Conservation (phyloP, 2,329 filamentous ascomycete genomes). For the Alternaria infectoria region DNA sequence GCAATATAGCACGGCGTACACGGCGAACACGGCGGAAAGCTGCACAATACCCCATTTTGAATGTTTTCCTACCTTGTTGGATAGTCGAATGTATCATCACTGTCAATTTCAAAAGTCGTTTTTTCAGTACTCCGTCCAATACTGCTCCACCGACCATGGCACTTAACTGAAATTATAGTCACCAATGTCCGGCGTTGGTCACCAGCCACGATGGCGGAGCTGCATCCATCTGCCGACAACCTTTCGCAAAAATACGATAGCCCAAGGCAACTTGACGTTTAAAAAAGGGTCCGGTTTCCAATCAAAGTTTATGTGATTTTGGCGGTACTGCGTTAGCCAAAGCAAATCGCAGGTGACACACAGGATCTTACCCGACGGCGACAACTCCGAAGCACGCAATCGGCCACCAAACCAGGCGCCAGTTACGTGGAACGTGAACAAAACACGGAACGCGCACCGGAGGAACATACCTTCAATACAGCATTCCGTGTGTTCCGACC, state of each 20-base stretch:
- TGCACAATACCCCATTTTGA: conserved; percentile 44
- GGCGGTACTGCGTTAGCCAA: conserved; percentile 9
- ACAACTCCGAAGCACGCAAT: conserved; percentile 25
- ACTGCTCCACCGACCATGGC: conserved; percentile 7
- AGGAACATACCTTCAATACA: background rate
- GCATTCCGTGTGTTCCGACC: background rate
- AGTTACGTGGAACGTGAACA: conserved; percentile 1
- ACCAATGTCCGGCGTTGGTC: background rate
- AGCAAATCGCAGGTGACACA: conserved; percentile 2
- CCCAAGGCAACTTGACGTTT: background rate
- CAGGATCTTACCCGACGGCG: conserved; percentile 19
- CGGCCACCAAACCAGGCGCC: background rate
- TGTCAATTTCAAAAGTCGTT: conserved; percentile 15
- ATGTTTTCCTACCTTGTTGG: conserved; percentile 24
- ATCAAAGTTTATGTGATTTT: conserved; percentile 5
- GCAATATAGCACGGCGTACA: conserved; percentile 41
- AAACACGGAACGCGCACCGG: background rate
- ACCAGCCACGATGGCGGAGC: background rate
- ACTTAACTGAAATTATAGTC: conserved; percentile 15
- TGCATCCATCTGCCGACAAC: background rate
- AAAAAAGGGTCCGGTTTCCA: background rate
- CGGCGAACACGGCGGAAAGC: conserved; percentile 29
- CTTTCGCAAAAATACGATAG: background rate
- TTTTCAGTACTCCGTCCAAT: background rate
- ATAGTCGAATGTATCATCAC: conserved; percentile 38